Base-by-base conservation (phyloP, 2,329 filamentous ascomycete species). In the Cordyceps cicadae region DNA sequence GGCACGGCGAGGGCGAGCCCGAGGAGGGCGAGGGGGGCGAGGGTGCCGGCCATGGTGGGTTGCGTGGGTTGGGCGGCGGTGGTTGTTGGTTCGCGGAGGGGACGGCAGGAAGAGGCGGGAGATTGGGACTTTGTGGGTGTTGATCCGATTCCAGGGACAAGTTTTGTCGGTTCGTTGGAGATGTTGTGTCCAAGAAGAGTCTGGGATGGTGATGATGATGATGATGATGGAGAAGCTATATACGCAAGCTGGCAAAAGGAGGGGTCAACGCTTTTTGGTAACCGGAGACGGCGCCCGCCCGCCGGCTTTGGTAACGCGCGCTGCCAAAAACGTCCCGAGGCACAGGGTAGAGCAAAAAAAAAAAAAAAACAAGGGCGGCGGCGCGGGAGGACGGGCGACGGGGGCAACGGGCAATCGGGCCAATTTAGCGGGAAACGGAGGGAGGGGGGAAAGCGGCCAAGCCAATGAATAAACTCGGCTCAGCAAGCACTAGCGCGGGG, bases 1-100 rank as follows among this genome's bases (percentile, higher is more conserved):
- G 64, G 61, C 2, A 63, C 64, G 37, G 63, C 65, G 21, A 59
- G 43, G 57, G 62, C 61, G 24, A 62, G 61, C 19, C 43, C 46
- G 37, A 64, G 37, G 15, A 64, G 54, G 46, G 50, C 45, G 14
- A 60, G 56, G 43, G 46, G 63, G 9, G 63, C 41, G 34, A 65
- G 45, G 34, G 59, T 63, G 19, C 61, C 62, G 1, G 63, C 54
- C 65, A 64, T 65, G 51, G 17, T 60, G 19, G 19, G 17, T 19
- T 1, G 48, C 15, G 45, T 37, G 56, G 11, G 29, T 37, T n/a
- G n/a, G 48, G 15, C n/a, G 17, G 43, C 5, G 17, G n/a, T n/a
- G 17, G 43, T n/a, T n/a, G 17, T 9, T n/a, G 43, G 43, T 19
- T 46, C 29, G 29, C 29, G 29, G 29, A 29, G 29, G 29, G 29